Base-by-base conservation (phyloP, 2,329 filamentous ascomycete genomes). In the Thielaviopsis euricoi region DNA sequence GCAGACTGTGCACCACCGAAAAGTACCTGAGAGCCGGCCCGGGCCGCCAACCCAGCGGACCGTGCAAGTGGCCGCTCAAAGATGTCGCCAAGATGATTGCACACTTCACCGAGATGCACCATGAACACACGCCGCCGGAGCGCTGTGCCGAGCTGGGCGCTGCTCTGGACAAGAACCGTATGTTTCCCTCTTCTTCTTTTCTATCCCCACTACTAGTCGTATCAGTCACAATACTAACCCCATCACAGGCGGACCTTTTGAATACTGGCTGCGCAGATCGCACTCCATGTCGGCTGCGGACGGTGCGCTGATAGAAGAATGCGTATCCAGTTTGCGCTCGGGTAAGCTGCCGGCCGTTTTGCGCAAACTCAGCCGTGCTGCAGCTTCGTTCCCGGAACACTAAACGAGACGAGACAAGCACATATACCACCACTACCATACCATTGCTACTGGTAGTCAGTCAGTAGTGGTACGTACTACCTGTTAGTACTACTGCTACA, bases 21-120 rank as follows among this genome's bases (percentile, higher is more conserved):
- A 75, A 74, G 62, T 76, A 71, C 62, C 63, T 71, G 17, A 65
- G 69, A n/a, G 71, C 72, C 0, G 70, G 70, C 2, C 62, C 65
- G 5, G 70, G 68, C 48, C 69, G 72, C 55, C 68, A 71, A 55
- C 73, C 73, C 22, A 71, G 69, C 54, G 70, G 68, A 53, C 73
- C 73, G 29, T 72, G 70, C 63, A 74, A 74, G 62, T 75, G 73
- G 73, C 71, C 73, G 2, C 66, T 76, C 13, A 71, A 71, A 62
- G 73, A 75, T 58, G 68, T 74, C 50, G 70, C 70, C 46, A 75
- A 75, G 67, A 68, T 75, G 65, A 68, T 75, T 55, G 72, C 72
- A 22, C 73, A 76, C 63, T 74, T 71, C 61, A 70, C 72, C 10
- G 71, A 73, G 54, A 69, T 75, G 68, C 73, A 76, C 62, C 66